Conservation (phyloP, 768 basidiomycete species). For the Agrocybe chaxingu region DNA sequence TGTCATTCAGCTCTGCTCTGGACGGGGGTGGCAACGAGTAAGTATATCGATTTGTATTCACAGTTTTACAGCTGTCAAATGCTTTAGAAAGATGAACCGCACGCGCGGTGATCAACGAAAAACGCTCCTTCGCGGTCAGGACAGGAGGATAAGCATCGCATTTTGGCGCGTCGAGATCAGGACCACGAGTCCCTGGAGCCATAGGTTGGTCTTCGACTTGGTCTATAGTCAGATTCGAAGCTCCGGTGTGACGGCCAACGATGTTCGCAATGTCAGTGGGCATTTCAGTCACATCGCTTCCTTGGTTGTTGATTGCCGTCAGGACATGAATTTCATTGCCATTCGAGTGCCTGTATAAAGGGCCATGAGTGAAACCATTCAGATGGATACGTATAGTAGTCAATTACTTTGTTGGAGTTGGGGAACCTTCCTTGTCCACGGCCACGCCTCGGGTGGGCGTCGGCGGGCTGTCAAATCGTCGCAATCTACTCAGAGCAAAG, state of each 20-base stretch:
- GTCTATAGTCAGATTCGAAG: no score
- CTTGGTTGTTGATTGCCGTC: no score
- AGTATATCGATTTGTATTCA: conserved; percentile 36
- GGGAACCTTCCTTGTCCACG: conserved; percentile 6
- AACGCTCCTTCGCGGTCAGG: conserved; percentile 12
- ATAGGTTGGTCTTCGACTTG: background rate
- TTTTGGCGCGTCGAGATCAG: no score
- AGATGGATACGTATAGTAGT: no score
- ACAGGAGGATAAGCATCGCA: background rate
- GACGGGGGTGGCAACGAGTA: conserved; percentile 55
- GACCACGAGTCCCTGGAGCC: no score
- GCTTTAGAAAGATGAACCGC: conserved; percentile 25
- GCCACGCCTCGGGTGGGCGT: conserved; percentile 4
- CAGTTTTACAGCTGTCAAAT: conserved; percentile 23
- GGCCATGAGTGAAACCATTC: no score
- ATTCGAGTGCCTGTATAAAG: no score
- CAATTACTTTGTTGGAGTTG: conserved; percentile 9
- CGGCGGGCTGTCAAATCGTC: conserved; percentile 7
- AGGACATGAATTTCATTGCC: no score
- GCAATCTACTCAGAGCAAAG: background rate
- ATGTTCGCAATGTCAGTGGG: no score
- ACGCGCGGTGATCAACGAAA: conserved; percentile 17
- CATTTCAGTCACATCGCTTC: no score
- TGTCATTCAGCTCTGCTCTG: conserved; percentile 39
- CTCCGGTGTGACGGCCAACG: no score